Evolutionary conservation across 2,329 filamentous ascomycete species (phyloP).

Genomic region (Nigrograna mackinnonii): DNA sequence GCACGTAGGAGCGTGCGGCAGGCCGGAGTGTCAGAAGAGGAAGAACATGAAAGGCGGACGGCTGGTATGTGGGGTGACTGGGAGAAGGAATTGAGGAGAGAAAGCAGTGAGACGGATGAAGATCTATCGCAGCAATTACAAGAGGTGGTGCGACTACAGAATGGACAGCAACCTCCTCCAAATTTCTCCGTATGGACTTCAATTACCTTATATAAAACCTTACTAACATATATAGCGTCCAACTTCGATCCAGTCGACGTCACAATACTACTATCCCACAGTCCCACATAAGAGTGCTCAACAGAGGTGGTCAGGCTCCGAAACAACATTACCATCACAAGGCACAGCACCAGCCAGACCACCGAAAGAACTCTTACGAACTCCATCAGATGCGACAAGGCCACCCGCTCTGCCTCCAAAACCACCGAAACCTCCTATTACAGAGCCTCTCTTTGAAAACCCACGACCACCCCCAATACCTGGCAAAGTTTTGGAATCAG

Average conservation of each 20-base stretch:
- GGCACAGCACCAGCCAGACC: slow-evolving; percentile 42
- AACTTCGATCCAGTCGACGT: slow-evolving; percentile 22
- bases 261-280: slow-evolving; percentile 47
- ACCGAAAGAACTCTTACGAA: slow-evolving; percentile 32
- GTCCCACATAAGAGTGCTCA: slow-evolving; percentile 46
- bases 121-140: slow-evolving; percentile 58
- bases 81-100: slow-evolving; percentile 45
- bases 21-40: slow-evolving; percentile 60
- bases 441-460: slow-evolving; percentile 10
- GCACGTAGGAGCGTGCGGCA: slow-evolving; percentile 56
- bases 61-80: slow-evolving; percentile 59
- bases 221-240: slow-evolving; percentile 26
- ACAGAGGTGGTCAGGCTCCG: slow-evolving; percentile 34
- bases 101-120: slow-evolving; percentile 43
- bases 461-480: slow-evolving; percentile 33
- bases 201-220: background rate
- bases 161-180: slow-evolving; percentile 19
- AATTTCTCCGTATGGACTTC: slow-evolving; percentile 23
- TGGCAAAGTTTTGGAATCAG: slow-evolving; percentile 20
- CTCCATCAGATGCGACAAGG: slow-evolving; percentile 21
- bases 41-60: slow-evolving; percentile 59
- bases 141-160: slow-evolving; percentile 47
- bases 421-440: slow-evolving; percentile 23
- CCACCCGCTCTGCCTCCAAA: slow-evolving; percentile 35
- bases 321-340: slow-evolving; percentile 9